Percentiles rank a stretch among this genome's conserved stretches.
phyloP scores from a whole-genome alignment of 1,139 yeast genomes.

The Blastobotrys buckinghamii region DNA sequence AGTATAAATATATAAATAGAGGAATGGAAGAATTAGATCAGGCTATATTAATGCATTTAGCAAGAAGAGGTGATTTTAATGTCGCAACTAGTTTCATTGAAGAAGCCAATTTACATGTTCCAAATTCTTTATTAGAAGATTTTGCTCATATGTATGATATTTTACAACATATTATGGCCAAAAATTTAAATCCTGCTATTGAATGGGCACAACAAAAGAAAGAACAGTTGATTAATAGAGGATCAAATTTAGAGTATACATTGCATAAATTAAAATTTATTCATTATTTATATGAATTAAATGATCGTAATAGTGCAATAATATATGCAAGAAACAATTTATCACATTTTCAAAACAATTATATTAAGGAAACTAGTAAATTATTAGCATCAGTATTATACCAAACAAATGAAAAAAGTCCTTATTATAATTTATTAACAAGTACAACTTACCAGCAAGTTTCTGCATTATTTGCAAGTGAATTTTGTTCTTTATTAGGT shows the following conservation, averaged over 20 bases:
- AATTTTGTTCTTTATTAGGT: slow-evolving; percentile 58
- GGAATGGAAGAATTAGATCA: slow-evolving; percentile 29
- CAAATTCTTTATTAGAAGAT: slow-evolving; percentile 29
- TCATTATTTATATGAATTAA: slow-evolving; percentile 27
- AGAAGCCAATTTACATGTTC: slow-evolving; percentile 33
- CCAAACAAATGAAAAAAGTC: slow-evolving; percentile 35
- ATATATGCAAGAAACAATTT: slow-evolving; percentile 52
- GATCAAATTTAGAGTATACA: slow-evolving; percentile 50
- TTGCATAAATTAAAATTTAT: slow-evolving; percentile 56
- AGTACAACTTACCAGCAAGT: slow-evolving; percentile 39
- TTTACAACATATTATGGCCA: slow-evolving; percentile 26
- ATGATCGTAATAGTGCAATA: slow-evolving; percentile 38
- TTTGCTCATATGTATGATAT: slow-evolving; percentile 37
- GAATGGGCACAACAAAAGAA: slow-evolving; percentile 38
- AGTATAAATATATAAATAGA: slow-evolving; percentile 23
- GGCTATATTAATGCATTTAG: slow-evolving; percentile 41
- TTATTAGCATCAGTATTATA: slow-evolving; percentile 47
- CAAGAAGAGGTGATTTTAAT: slow-evolving; percentile 41
- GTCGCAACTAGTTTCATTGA: slow-evolving; percentile 31
- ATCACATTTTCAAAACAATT: slow-evolving; percentile 39
- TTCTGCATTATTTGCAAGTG: slow-evolving; percentile 54
- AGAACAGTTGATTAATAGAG: slow-evolving; percentile 25
- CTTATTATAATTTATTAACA: slow-evolving; percentile 33
- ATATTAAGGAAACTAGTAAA: slow-evolving; percentile 46
- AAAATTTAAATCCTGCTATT: slow-evolving; percentile 37